phyloP scores from a whole-genome alignment of 108 stramenopile species.

The Aurantiochytrium sp. region DNA sequence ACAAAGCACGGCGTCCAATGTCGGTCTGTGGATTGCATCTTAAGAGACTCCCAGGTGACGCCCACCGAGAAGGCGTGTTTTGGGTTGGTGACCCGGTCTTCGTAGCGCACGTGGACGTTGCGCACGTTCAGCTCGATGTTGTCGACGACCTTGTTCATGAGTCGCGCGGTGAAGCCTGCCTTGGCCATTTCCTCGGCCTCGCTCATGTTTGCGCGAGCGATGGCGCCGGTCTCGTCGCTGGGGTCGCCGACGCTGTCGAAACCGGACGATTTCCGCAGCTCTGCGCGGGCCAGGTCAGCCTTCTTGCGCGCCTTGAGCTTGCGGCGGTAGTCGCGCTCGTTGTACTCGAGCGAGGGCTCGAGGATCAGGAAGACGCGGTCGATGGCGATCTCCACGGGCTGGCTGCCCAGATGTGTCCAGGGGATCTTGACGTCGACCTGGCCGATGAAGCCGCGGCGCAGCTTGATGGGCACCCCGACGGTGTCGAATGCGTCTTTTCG shows the following conservation, averaged over 20 bases:
- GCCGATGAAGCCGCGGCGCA: not conserved
- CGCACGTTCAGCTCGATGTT: constrained; percentile 13
- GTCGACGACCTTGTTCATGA: constrained; percentile 26
- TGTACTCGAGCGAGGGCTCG: not conserved
- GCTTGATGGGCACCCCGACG: not conserved
- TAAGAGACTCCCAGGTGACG: constrained; percentile 3
- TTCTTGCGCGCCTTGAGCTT: constrained; percentile 13
- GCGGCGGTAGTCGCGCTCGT: not conserved
- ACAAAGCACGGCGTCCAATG: constrained; percentile 25
- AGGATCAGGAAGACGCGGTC: constrained; percentile 13
- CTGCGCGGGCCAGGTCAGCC: constrained; percentile 4
- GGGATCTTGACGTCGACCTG: constrained; percentile 27
- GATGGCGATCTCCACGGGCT: constrained; percentile 11
- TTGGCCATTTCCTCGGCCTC: constrained; percentile 24
- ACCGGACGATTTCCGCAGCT: not conserved
- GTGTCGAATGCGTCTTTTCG: constrained; percentile 7
- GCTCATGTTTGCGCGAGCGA: not conserved
- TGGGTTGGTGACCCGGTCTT: constrained; percentile 14
- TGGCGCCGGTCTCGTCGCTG: not conserved
- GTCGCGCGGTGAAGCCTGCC: not conserved
- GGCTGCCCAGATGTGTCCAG: not conserved
- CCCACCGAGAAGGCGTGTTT: constrained; percentile 8
- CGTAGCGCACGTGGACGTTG: constrained; percentile 20
- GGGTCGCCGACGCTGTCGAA: not conserved
- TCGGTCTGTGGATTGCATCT: constrained; percentile 27